Evolutionary conservation across 2,329 filamentous ascomycete genomes (phyloP), one percentile per base, ranked within the genome.

Genomic region (Paraconiothyrium brasiliense): DNA sequence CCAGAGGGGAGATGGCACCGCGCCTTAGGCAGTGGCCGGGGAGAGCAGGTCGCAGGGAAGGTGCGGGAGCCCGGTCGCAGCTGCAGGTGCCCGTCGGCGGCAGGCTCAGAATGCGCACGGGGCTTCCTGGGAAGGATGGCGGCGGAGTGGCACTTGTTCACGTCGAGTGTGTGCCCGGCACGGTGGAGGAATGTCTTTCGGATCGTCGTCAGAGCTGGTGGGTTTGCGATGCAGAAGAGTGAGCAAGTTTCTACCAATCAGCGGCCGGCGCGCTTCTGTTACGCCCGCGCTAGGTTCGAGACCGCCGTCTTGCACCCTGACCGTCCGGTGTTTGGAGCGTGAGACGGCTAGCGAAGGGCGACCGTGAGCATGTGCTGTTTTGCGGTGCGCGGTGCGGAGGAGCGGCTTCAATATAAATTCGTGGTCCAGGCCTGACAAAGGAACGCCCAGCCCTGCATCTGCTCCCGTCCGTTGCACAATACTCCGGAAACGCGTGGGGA

Each of bases 221-320:
- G 58, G 51, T 54, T 48, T 44, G 54, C 43, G 54, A 56, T 56
- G 54, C 54, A 56, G 54, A 47, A 34, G 54, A 55, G 55, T 69
- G 67, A 70, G 67, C 67, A 70, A 67, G 67, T 70, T 69, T 67
- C 62, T 56, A 48, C 54, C 54, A 56, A 56, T 56, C 54, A 56
- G 43, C 16, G 2, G 11, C n/a, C 10, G 54, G 16, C 24, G 11
- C 41, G 20, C 14, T 6, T 22, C 34, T 22, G 14, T 11, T 43
- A 9, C 16, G 50, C 47, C 49, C 54, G 55, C 61, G 61, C 65
- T 60, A 55, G 24, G 46, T 58, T 57, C 57, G 58, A 58, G 62
- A 51, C 62, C 66, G 55, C 57, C 54, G 62, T 46, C 58, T 39
- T 44, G 52, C 52, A 27, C 34, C 52, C 44, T 43, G 47, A 52